A percentile compares a stretch with the other conserved stretches of the same genome.
Evolutionary conservation across 805 yeast species (phyloP).

Genomic region (Peterozyma toletana): DNA sequence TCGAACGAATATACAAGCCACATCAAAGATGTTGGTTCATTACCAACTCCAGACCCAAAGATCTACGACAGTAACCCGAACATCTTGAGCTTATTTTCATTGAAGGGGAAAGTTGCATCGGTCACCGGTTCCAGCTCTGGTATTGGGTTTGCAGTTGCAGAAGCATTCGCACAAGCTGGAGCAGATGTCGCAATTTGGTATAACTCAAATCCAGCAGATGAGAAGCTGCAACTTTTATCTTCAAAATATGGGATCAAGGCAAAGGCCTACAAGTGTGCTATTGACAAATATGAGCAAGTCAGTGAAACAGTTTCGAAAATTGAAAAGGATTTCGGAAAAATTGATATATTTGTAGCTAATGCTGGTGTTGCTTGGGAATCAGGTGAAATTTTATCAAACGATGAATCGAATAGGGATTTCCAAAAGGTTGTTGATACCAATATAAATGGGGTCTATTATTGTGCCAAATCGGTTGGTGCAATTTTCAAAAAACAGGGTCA

Average conservation of each 20-base stretch:
- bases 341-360: slow-evolving; percentile 82
- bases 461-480: slow-evolving; percentile 68
- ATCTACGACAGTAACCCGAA: slow-evolving; percentile 30
- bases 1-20: neutral
- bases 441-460: slow-evolving; percentile 72
- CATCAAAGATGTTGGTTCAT: slow-evolving; percentile 19
- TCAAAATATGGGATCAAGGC: slow-evolving; percentile 52
- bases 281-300: slow-evolving; percentile 43
- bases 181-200: slow-evolving; percentile 74
- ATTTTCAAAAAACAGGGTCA: slow-evolving; percentile 64
- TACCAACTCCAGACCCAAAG: slow-evolving; percentile 49
- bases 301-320: slow-evolving; percentile 41
- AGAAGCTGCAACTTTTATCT: slow-evolving; percentile 48
- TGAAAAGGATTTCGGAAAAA: slow-evolving; percentile 64
- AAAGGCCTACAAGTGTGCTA: slow-evolving; percentile 58
- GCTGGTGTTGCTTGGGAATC: slow-evolving; percentile 84
- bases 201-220: slow-evolving; percentile 56
- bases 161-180: slow-evolving; percentile 64
- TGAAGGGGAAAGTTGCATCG: slow-evolving; percentile 28
- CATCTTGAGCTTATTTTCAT: slow-evolving; percentile 55
- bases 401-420: slow-evolving; percentile 55
- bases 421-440: slow-evolving; percentile 66
- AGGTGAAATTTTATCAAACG: slow-evolving; percentile 45
- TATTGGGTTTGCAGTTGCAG: slow-evolving; percentile 19
- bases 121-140: slow-evolving; percentile 35